Percentiles rank a stretch among this genome's conserved stretches.
These are phyloP conservation scores for Fusarium sp. DNA, from an alignment of 2,329 filamentous ascomycete genomes.

Conservation along the genomic window DNA sequence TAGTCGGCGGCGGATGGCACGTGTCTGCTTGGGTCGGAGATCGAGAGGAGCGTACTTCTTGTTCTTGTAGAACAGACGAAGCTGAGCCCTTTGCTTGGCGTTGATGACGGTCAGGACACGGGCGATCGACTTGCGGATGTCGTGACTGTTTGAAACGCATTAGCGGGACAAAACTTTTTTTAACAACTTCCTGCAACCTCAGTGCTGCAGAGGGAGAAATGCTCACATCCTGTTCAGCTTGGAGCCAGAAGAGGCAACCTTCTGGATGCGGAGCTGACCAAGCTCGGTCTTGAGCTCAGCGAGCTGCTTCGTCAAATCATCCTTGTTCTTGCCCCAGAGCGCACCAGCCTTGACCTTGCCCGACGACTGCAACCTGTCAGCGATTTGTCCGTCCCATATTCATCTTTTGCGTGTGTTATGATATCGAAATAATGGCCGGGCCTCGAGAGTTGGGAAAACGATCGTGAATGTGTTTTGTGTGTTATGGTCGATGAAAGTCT, in stretches of 20 bases:
- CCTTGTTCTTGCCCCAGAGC: constrained; percentile 99
- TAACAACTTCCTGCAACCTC: constrained; percentile 7
- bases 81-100: constrained; percentile 97
- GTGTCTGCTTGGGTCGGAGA: constrained; percentile 98
- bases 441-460: constrained; percentile 32
- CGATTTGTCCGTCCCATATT: constrained; percentile 39
- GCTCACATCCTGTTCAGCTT: constrained; percentile 98
- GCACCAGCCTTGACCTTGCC: constrained; percentile 91
- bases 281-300: constrained; percentile 96
- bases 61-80: constrained; percentile 99
- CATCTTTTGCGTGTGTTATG: constrained; percentile 21
- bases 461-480: constrained; percentile 34
- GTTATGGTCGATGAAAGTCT: constrained; percentile 37
- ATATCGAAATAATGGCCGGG: constrained; percentile 29
- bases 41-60: constrained; percentile 99
- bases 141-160: constrained; percentile 74
- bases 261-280: constrained; percentile 96
- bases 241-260: constrained; percentile 93
- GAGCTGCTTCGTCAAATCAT: constrained; percentile 95
- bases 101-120: constrained; percentile 99
- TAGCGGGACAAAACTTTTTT: constrained; percentile 28
- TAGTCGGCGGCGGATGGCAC: constrained; percentile 95
- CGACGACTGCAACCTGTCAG: constrained; percentile 58
- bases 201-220: constrained; percentile 5
- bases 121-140: constrained; percentile 99